These are phyloP conservation scores for Syzygium syzygioides DNA, from an alignment of 441 rosid species.

Conservation along the genomic window DNA sequence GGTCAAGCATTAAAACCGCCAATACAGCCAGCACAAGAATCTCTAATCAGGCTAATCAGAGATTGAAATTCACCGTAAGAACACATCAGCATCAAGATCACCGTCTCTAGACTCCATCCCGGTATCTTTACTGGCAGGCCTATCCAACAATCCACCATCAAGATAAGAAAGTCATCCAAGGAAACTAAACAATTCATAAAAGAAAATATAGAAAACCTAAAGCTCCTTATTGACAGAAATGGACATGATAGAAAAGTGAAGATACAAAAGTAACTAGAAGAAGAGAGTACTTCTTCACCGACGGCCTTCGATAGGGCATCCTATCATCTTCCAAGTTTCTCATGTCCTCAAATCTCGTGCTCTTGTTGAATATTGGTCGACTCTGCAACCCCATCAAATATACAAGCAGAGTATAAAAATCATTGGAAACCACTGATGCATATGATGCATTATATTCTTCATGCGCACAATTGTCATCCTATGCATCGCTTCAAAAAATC, in stretches of 20 bases:
- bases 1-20: slow-evolving; percentile 1
- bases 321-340: slow-evolving; percentile 73
- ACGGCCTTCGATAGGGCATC: slow-evolving; percentile 62
- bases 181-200: not conserved
- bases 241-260: not conserved
- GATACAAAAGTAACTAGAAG: not conserved
- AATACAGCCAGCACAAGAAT: not conserved
- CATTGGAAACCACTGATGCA: not conserved
- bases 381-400: slow-evolving; percentile 41
- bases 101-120: slow-evolving; percentile 87
- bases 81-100: slow-evolving; percentile 72
- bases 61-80: slow-evolving; percentile 47
- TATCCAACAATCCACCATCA: slow-evolving; percentile 13
- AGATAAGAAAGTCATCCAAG: not conserved
- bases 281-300: slow-evolving; percentile 58
- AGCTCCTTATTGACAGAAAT: not conserved
- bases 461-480: not conserved
- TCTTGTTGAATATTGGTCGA: slow-evolving; percentile 95
- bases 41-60: not conserved
- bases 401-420: not conserved
- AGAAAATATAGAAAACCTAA: not conserved
- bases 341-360: slow-evolving; percentile 98
- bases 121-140: slow-evolving; percentile 61
- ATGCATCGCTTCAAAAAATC: not conserved
- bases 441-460: not conserved